These are phyloP conservation scores for Trichoderma sp. DNA, from an alignment of 2,329 filamentous ascomycete genomes.

Conservation along the genomic window DNA sequence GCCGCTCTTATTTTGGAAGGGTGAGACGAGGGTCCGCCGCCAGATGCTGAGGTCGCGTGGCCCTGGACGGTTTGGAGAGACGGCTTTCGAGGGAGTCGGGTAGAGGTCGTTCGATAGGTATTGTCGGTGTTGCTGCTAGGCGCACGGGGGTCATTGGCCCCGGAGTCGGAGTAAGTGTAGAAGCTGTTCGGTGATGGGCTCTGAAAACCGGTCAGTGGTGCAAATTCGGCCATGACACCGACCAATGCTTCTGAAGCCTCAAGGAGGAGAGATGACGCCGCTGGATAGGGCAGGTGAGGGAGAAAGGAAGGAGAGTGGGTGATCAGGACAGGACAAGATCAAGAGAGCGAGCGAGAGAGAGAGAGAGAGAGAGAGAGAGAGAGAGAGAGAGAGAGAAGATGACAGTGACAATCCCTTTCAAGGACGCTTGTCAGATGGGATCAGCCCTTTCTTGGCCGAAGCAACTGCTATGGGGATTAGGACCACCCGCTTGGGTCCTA, in stretches of 20 bases:
- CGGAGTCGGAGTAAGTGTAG: slow-evolving; percentile 44
- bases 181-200: slow-evolving; percentile 30
- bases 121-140: slow-evolving; percentile 46
- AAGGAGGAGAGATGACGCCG: not conserved
- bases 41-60: slow-evolving; percentile 12
- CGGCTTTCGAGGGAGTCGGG: slow-evolving; percentile 44
- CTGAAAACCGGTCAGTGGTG: slow-evolving; percentile 35
- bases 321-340: not conserved
- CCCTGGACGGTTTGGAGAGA: slow-evolving; percentile 29
- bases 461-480: not conserved
- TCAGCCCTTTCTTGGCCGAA: slow-evolving; percentile 4
- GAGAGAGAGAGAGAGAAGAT: not conserved
- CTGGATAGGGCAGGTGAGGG: not conserved
- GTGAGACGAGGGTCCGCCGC: not conserved
- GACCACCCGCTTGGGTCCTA: slow-evolving; percentile 16
- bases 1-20: slow-evolving; percentile 15
- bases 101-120: slow-evolving; percentile 47
- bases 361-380: not conserved
- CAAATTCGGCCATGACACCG: slow-evolving; percentile 28
- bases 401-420: not conserved
- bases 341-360: not conserved
- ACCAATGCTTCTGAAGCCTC: slow-evolving; percentile 17
- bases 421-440: slow-evolving; percentile 12
- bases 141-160: slow-evolving; percentile 39
- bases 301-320: not conserved